phyloP scores from a whole-genome alignment of 2,329 filamentous ascomycete genomes.

The Whalleya microplaca region DNA sequence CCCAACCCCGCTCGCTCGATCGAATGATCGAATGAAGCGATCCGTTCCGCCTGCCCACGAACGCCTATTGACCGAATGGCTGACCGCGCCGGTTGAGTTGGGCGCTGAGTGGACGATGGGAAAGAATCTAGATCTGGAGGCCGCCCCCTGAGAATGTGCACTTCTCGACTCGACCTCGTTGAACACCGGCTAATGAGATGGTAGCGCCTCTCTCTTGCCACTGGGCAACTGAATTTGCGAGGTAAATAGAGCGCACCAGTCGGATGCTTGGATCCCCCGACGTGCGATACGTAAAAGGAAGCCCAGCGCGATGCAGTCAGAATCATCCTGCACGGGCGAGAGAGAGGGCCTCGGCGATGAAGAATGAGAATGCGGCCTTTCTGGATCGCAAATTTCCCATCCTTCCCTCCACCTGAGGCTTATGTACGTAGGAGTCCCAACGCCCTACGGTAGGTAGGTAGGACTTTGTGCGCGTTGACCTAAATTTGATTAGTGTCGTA shows the following conservation, averaged over 20 bases:
- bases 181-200: background rate
- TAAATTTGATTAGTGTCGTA: conserved; percentile 22
- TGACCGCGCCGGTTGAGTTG: background rate
- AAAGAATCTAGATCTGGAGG: conserved; percentile 6
- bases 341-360: too few species aligned
- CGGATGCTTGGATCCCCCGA: background rate
- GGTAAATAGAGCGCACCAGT: background rate
- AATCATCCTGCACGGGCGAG: too few species aligned
- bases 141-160: background rate
- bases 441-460: conserved; percentile 1
- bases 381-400: background rate
- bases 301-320: too few species aligned
- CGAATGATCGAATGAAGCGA: conserved; percentile 18
- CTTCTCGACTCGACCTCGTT: background rate
- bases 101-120: background rate
- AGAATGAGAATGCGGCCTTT: background rate
- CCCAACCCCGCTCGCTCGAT: conserved; percentile 5
- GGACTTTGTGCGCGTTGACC: conserved; percentile 20
- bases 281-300: background rate
- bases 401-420: background rate
- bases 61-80: conserved; percentile 11
- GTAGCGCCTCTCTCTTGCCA: too few species aligned
- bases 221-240: background rate
- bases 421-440: background rate
- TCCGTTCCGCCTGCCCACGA: conserved; percentile 3